Base-by-base conservation (phyloP, 495 filamentous ascomycete species). In the Parmelia sp. region DNA sequence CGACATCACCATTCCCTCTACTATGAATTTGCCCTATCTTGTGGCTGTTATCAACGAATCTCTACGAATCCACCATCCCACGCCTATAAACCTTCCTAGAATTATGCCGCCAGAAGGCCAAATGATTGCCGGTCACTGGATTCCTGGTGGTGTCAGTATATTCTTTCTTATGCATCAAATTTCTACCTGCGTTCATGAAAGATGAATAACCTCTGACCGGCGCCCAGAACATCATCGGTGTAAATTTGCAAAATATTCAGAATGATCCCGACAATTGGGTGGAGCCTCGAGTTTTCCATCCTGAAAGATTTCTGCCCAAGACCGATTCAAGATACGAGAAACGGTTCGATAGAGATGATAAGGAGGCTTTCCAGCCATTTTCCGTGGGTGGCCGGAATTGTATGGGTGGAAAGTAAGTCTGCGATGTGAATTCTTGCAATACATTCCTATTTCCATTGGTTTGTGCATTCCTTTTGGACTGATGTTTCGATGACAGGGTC, bases 1-100 rank as follows among this genome's bases (percentile, higher is more conserved):
- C 35, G 49, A 65, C 6, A 68, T 68, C 31, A 58, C 17, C 33
- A 4, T 58, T 27, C 12, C 9, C 8, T 49, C 58, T 14, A 49
- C 55, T 2, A 35, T 47, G 61, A 60, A 61, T 5, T 15, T 69
- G 9, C 55, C 51, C 19, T 70, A 79, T 33, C 69, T 85, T 1
- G 74, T 80, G 55, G 80, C 78, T 6, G 69, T 81, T 21, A 83
- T 85, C 63, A 77, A 82, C 36, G 84, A 87, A 66, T 72, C 77
- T 1, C 74, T 86, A 9, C 74, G 84, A 15, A 67, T 86, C 14
- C 73, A 77, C 60, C 79, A 64, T 49, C 58, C 62, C 0, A 58
- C 56, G 39, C 61, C 65, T n/a, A 56, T 49, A 25, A 59, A 59
- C 25, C 57, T 67, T 21, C 61, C 65, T 14, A 45, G 61, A 27